Evolutionary conservation across 352 stramenopile species (phyloP).

Genomic region (Peronospora belbahrii): DNA sequence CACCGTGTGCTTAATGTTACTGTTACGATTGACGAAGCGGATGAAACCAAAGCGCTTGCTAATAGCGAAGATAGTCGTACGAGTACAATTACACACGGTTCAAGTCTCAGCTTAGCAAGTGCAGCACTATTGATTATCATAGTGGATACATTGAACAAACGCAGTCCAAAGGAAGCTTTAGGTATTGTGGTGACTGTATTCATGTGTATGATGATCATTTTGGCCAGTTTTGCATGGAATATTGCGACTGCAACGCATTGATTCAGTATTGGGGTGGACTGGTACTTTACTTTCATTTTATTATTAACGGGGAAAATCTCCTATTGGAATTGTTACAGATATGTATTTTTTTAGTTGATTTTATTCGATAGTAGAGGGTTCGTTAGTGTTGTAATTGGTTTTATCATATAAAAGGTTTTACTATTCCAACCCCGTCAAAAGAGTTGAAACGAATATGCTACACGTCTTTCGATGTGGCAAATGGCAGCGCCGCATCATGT

Average conservation of each 20-base stretch:
- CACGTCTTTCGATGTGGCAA: no score
- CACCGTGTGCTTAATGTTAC: conserved; percentile 18
- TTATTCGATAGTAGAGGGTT: no score
- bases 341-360: no score
- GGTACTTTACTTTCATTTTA: conserved; percentile 22
- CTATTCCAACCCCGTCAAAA: no score
- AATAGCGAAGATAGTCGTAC: conserved; percentile 1
- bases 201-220: conserved; percentile 15
- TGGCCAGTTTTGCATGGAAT: conserved; percentile 28
- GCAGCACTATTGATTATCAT: conserved; percentile 19
- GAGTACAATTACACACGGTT: conserved; percentile 6
- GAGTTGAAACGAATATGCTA: no score
- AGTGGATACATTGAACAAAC: conserved; percentile 21
- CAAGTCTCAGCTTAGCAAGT: conserved; percentile 22
- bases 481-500: background rate
- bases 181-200: conserved; percentile 18
- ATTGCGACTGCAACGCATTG: conserved; percentile 19
- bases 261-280: conserved; percentile 10
- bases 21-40: conserved; percentile 15
- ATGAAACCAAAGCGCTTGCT: conserved; percentile 19
- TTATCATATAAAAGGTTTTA: no score
- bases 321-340: no score
- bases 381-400: no score
- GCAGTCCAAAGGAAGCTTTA: conserved; percentile 21
- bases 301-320: conserved; percentile 14